phyloP scores from a whole-genome alignment of 2,329 filamentous ascomycete genomes.

The Xylogone sp. region DNA sequence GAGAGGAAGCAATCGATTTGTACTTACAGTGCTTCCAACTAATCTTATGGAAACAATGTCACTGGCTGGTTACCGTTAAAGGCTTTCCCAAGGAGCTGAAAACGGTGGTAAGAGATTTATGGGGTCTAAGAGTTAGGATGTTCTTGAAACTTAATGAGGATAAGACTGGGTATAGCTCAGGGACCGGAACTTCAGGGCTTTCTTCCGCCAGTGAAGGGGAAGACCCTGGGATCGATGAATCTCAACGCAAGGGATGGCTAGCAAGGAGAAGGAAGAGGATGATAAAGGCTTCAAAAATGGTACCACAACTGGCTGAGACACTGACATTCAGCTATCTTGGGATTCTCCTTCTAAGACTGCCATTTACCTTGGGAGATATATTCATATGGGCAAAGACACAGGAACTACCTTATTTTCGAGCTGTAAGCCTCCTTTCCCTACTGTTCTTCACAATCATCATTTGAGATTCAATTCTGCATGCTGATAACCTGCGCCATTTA shows the following conservation, averaged over 20 bases:
- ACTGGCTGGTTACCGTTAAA: conserved; percentile 66
- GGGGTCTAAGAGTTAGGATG: conserved; percentile 53
- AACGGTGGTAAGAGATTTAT: conserved; percentile 76
- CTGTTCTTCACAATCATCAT: not conserved
- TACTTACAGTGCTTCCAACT: conserved; percentile 84
- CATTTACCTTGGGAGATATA: conserved; percentile 72
- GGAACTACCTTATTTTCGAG: conserved; percentile 68
- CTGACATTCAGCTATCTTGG: conserved; percentile 78
- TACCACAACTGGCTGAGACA: conserved; percentile 70
- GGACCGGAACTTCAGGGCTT: conserved; percentile 28
- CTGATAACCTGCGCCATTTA: not conserved
- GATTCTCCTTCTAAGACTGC: conserved; percentile 69
- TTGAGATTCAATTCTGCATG: not conserved
- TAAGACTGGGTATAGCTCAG: conserved; percentile 27
- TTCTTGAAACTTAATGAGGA: conserved; percentile 37
- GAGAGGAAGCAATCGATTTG: conserved; percentile 67
- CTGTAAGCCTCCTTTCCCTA: conserved; percentile 40
- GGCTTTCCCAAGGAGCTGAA: conserved; percentile 71
- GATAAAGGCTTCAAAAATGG: conserved; percentile 20
- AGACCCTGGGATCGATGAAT: conserved; percentile 28
- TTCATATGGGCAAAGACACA: conserved; percentile 62
- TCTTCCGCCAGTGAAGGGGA: conserved; percentile 30
- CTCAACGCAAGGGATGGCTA: conserved; percentile 38
- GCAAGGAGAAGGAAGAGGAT: conserved; percentile 33
- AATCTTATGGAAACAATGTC: conserved; percentile 75